Evolutionary conservation across 2,329 filamentous ascomycete species (phyloP), one percentile per base, ranked within the genome.

Genomic region (Aureobasidium sp.): DNA sequence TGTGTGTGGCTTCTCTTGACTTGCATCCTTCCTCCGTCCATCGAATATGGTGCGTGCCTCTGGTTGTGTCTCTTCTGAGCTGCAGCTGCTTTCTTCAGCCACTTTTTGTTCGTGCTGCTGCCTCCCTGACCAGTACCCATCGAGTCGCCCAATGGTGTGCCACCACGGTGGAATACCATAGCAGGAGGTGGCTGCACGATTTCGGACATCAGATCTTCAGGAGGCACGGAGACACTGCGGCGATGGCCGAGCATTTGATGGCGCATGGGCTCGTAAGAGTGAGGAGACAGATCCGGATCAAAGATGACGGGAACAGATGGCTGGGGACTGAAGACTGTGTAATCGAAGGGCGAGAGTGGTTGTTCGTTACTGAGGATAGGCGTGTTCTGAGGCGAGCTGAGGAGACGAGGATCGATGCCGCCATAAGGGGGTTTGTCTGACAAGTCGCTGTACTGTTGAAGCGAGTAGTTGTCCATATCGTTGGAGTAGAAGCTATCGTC

Each of bases 201-300:
- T 20, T 44, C 39, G 1, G 41, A 13, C 36, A 46, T 37, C 48
- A 53, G 5, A 10, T 63, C 61, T 37, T 63, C 61, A 5, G 61
- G 61, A 4, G 61, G 61, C 1, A 59, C 52, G 6, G 61, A 63
- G 34, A 63, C 51, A 9, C 52, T 59, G 9, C 53, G 52, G 17
- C 61, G 61, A 37, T 63, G 61, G 7, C 61, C 61, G 5, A 63
- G 52, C 32, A 63, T 36, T 52, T 63, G 61, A 32, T 63, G 61
- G 15, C 61, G 61, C 51, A 59, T 55, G n/a, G 46, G 61, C 15
- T 62, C 34, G 36, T 51, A 60, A 36, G 46, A 29, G 2, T 41
- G 34, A 17, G 43, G 46, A 3, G 53, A 36, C 7, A 46, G 20
- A 5, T 59, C 24, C 1, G 32, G 9, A 5, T 50, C 44, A 43